Evolutionary conservation across 129 eudicot genomes (phyloP).

Genomic region (Escallonia rubra): DNA sequence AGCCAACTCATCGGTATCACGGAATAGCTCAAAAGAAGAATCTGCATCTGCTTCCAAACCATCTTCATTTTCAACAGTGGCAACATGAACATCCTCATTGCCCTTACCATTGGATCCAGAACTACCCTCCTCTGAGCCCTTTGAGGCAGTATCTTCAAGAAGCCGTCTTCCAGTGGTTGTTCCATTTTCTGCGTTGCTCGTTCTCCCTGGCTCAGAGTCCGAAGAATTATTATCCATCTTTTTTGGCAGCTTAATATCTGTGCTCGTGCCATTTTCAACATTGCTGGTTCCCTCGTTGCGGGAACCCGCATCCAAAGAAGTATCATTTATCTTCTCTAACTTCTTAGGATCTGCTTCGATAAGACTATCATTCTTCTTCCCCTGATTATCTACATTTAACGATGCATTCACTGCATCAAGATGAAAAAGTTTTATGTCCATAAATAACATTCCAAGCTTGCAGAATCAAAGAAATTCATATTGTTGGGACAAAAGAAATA

Average conservation of each 20-base stretch:
- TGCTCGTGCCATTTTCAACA: constrained; percentile 37
- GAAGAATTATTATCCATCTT: constrained; percentile 27
- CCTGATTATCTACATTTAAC: constrained; percentile 21
- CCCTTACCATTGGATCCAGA: constrained; percentile 24
- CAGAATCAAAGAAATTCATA: too few relatives aligned
- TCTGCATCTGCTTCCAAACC: constrained; percentile 94
- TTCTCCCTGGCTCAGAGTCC: constrained; percentile 41
- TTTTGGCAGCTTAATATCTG: constrained; percentile 36
- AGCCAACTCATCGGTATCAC: constrained; percentile 84
- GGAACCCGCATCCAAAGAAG: constrained; percentile 25
- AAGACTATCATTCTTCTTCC: constrained; percentile 38
- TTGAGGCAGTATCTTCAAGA: constrained; percentile 52
- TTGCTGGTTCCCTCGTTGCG: constrained; percentile 13
- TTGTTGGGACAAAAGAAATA: too few relatives aligned
- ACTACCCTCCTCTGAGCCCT: constrained; percentile 27
- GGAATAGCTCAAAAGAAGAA: constrained; percentile 85
- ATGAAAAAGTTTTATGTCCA: constrained; percentile 2
- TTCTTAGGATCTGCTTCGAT: constrained; percentile 31
- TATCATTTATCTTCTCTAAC: constrained; percentile 17
- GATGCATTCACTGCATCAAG: constrained; percentile 29
- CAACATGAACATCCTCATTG: constrained; percentile 50
- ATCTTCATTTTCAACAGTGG: constrained; percentile 84
- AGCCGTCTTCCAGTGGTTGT: constrained; percentile 39
- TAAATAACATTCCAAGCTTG: too few relatives aligned
- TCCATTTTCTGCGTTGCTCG: constrained; percentile 32